These are phyloP conservation scores for Eucalyptus grandis DNA, from an alignment of 345 rosid genomes.

Conservation along the genomic window DNA sequence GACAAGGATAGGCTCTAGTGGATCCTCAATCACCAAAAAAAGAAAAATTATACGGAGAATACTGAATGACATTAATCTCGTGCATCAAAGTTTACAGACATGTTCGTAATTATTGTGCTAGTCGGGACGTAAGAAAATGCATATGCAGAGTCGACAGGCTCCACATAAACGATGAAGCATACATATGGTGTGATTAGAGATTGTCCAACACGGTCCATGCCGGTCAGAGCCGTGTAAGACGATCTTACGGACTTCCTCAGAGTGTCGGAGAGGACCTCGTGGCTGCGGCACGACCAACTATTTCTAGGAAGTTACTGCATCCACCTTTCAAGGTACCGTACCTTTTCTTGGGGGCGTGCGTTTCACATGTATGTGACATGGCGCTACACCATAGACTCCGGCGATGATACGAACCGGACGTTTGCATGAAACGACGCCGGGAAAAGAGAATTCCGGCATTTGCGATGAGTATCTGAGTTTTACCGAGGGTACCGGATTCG, in stretches of 20 bases:
- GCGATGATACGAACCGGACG: neutral
- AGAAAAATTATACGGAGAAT: too few relatives aligned
- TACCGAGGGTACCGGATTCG: neutral
- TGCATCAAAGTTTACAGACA: neutral
- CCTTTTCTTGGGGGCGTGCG: neutral
- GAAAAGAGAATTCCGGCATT: neutral
- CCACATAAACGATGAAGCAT: neutral
- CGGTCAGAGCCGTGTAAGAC: neutral
- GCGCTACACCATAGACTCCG: too few relatives aligned
- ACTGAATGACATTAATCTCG: neutral
- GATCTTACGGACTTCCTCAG: neutral
- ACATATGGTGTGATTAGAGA: neutral
- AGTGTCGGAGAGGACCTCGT: neutral
- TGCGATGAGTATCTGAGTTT: neutral
- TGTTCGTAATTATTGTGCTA: neutral
- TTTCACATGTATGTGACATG: neutral
- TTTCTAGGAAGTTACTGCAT: neutral
- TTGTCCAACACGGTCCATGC: neutral
- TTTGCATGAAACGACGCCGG: neutral
- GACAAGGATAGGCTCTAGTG: fast-evolving
- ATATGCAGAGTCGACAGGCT: neutral
- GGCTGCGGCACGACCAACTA: neutral
- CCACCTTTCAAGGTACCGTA: neutral
- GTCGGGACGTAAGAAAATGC: neutral
- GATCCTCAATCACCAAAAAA: too few relatives aligned